These are phyloP conservation scores for Cercospora janseana DNA, from an alignment of 2,329 filamentous ascomycete genomes.

Conservation along the genomic window DNA sequence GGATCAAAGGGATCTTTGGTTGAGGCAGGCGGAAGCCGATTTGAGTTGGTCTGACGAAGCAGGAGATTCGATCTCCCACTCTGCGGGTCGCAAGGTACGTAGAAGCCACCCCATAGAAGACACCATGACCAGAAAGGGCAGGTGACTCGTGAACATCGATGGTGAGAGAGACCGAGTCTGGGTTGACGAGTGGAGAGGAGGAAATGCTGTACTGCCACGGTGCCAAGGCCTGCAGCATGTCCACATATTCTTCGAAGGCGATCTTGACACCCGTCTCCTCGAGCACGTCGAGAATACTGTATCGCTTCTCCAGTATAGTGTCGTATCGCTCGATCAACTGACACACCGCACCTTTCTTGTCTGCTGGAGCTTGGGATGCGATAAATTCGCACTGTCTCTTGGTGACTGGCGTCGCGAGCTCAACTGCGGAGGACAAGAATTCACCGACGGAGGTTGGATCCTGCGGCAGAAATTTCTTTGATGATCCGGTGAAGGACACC, in stretches of 20 bases:
- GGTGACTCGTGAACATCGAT: slow-evolving; percentile 54
- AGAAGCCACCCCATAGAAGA: slow-evolving; percentile 42
- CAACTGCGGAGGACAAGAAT: slow-evolving; percentile 60
- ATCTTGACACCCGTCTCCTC: slow-evolving; percentile 58
- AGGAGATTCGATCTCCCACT: slow-evolving; percentile 41
- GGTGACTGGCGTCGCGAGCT: slow-evolving; percentile 65
- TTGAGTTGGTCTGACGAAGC: slow-evolving; percentile 40
- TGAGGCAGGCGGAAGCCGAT: slow-evolving; percentile 43
- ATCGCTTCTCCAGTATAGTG: slow-evolving; percentile 44
- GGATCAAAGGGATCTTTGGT: slow-evolving; percentile 49
- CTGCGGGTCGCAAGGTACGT: slow-evolving; percentile 41
- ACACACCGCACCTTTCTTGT: slow-evolving; percentile 42
- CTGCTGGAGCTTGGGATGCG: slow-evolving; percentile 32
- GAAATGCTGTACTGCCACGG: slow-evolving; percentile 31
- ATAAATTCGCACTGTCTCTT: slow-evolving; percentile 40
- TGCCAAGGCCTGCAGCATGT: slow-evolving; percentile 24
- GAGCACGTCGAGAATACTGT: slow-evolving; percentile 62
- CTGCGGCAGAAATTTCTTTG: slow-evolving; percentile 19
- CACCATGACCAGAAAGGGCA: slow-evolving; percentile 21
- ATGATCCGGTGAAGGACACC: slow-evolving; percentile 19
- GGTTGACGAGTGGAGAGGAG: slow-evolving; percentile 24
- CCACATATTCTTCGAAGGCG: slow-evolving; percentile 56
- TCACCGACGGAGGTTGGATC: slow-evolving; percentile 3
- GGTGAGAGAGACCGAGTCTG: slow-evolving; percentile 51
- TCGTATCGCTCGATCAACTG: slow-evolving; percentile 45